These are phyloP conservation scores for Aspergillus coremiiformis DNA, from an alignment of 495 filamentous ascomycete species.

Conservation along the genomic window DNA sequence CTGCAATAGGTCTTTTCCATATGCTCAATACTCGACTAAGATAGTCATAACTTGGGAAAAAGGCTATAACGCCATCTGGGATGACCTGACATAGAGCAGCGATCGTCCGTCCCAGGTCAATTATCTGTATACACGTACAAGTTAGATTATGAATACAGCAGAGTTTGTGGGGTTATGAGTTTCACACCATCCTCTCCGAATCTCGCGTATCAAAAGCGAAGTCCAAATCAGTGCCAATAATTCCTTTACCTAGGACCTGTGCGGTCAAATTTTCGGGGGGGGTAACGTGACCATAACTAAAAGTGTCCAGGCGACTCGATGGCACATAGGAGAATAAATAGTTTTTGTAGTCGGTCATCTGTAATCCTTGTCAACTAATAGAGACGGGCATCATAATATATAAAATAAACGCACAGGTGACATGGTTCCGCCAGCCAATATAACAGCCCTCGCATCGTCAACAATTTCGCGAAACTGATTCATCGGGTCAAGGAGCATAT, in stretches of 20 bases:
- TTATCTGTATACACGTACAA: conserved; percentile 44
- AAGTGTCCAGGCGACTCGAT: conserved; percentile 57
- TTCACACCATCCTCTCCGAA: conserved; percentile 47
- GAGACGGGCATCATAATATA: not conserved
- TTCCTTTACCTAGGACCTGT: conserved; percentile 51
- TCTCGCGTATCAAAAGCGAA: conserved; percentile 77
- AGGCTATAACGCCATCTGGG: conserved; percentile 89
- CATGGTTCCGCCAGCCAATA: conserved; percentile 95
- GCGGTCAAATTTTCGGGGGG: conserved; percentile 73
- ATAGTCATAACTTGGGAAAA: conserved; percentile 93
- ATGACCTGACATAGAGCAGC: conserved; percentile 64
- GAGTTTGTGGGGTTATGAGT: not conserved
- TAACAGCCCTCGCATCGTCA: conserved; percentile 76
- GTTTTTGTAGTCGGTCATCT: conserved; percentile 78
- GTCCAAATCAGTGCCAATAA: conserved; percentile 59
- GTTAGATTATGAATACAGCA: not conserved
- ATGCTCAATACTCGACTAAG: conserved; percentile 60
- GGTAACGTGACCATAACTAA: conserved; percentile 94
- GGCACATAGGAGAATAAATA: conserved; percentile 77
- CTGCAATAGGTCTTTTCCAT: conserved; percentile 50
- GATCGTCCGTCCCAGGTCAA: conserved; percentile 65
- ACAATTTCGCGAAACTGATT: conserved; percentile 87
- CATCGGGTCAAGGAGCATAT: conserved; percentile 89
- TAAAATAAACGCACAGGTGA: conserved; percentile 53
- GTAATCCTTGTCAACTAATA: conserved; percentile 1